phyloP scores from a whole-genome alignment of 352 stramenopile species.

The Phytophthora melonis region DNA sequence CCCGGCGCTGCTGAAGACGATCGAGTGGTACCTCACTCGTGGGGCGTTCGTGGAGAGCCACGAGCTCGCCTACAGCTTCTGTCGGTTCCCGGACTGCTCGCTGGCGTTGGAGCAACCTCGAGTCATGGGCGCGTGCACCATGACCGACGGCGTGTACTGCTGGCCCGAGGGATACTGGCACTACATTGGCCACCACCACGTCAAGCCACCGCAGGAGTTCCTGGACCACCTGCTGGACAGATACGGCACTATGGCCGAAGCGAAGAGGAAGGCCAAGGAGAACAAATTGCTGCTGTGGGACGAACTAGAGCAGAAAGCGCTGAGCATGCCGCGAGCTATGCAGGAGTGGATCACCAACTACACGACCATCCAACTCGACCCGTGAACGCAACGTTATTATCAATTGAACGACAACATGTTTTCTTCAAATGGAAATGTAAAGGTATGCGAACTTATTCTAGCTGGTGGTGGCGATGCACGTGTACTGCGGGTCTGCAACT shows the following conservation, averaged over 20 bases:
- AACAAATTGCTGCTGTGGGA: constrained; percentile 70
- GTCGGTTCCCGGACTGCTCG: constrained; percentile 66
- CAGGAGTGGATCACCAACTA: constrained; percentile 71
- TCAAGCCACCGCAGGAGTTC: constrained; percentile 69
- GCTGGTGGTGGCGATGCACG: background rate
- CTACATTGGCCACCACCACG: constrained; percentile 72
- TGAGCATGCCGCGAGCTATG: constrained; percentile 67
- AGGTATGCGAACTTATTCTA: too few species aligned
- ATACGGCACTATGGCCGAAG: constrained; percentile 40
- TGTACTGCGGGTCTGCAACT: background rate
- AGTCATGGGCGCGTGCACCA: constrained; percentile 75
- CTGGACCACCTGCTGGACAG: constrained; percentile 59
- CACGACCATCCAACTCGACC: constrained; percentile 52
- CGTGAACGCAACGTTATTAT: constrained; percentile 5
- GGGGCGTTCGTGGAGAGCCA: constrained; percentile 75
- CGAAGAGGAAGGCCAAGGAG: constrained; percentile 37
- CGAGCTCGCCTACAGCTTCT: constrained; percentile 86
- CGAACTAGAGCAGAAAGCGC: constrained; percentile 33
- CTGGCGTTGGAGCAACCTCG: constrained; percentile 46
- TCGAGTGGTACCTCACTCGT: constrained; percentile 71
- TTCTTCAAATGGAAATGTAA: too few species aligned
- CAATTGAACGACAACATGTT: too few species aligned
- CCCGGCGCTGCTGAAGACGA: constrained; percentile 24
- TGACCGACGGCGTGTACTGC: constrained; percentile 80
- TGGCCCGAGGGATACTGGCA: constrained; percentile 86